phyloP scores from a whole-genome alignment of 1,139 yeast species.

The Sugiyamaella paludigena region DNA sequence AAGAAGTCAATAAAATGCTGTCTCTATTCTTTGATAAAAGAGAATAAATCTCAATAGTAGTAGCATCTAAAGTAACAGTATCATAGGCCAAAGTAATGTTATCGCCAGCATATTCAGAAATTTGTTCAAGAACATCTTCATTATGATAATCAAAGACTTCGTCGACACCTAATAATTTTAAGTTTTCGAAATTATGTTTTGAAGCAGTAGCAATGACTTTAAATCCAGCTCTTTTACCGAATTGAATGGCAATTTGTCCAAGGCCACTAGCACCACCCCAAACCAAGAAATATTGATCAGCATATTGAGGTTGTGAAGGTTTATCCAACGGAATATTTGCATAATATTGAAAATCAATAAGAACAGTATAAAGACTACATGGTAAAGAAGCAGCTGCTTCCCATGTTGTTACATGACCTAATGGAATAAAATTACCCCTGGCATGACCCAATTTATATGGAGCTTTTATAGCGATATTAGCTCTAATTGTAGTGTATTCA shows the following conservation, averaged over 20 bases:
- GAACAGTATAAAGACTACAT: constrained; percentile 33
- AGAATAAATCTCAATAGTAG: constrained; percentile 8
- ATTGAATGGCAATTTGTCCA: constrained; percentile 55
- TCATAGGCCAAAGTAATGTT: constrained; percentile 54
- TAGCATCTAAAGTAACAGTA: constrained; percentile 43
- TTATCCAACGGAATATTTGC: constrained; percentile 21
- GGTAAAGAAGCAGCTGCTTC: constrained; percentile 65
- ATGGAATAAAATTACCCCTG: constrained; percentile 26
- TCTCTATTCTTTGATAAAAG: constrained; percentile 11
- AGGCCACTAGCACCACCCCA: constrained; percentile 66
- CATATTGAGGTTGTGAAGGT: constrained; percentile 14
- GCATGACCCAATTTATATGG: constrained; percentile 6
- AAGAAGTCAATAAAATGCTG: constrained; percentile 12
- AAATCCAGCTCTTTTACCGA: constrained; percentile 51
- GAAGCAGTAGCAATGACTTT: constrained; percentile 57
- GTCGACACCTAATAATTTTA: constrained; percentile 59
- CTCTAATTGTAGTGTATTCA: constrained; percentile 45
- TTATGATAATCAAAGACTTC: constrained; percentile 59
- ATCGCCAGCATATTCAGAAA: constrained; percentile 44
- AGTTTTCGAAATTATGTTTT: constrained; percentile 42
- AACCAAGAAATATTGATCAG: constrained; percentile 40
- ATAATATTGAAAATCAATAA: constrained; percentile 20
- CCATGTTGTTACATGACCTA: constrained; percentile 46
- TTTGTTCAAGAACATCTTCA: constrained; percentile 49
- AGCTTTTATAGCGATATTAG: constrained; percentile 11